These are phyloP conservation scores for Rhododendron williamsianum DNA, from an alignment of 148 eudicot species.

Conservation along the genomic window DNA sequence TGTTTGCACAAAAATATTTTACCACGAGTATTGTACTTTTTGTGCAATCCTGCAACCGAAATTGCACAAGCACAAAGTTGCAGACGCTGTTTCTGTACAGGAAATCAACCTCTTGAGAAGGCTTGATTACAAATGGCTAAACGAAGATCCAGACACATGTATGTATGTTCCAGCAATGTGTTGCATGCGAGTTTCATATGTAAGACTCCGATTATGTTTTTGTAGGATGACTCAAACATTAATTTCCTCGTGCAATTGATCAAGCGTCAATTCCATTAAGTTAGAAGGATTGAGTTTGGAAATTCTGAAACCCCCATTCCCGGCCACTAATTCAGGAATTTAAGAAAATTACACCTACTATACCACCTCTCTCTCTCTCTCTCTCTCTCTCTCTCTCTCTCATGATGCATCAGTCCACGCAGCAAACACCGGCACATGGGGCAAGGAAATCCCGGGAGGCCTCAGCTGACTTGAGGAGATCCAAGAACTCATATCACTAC, in stretches of 20 bases:
- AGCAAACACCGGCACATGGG: constrained; percentile 64
- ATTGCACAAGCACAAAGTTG: no score
- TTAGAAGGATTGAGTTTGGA: constrained; percentile 4
- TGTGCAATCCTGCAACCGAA: no score
- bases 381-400: background rate
- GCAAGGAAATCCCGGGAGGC: constrained; percentile 33
- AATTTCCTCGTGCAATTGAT: background rate
- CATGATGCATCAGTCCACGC: constrained; percentile 63
- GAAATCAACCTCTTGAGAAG: no score
- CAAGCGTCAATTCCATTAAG: background rate
- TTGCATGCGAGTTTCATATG: no score
- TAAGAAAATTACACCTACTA: background rate
- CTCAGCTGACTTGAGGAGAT: constrained; percentile 41
- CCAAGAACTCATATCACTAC: constrained; percentile 34
- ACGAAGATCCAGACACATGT: no score
- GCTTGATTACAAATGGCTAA: no score
- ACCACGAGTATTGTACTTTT: background rate
- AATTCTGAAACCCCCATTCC: background rate
- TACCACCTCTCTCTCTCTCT: background rate
- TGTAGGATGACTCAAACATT: background rate
- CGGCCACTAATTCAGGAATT: background rate
- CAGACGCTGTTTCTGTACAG: no score
- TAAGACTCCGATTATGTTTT: no score
- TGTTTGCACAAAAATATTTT: background rate
- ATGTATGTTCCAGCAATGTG: no score